Evolutionary conservation across 23 red algal genomes (phyloP).

Genomic region (Gracilaria domingensis): DNA sequence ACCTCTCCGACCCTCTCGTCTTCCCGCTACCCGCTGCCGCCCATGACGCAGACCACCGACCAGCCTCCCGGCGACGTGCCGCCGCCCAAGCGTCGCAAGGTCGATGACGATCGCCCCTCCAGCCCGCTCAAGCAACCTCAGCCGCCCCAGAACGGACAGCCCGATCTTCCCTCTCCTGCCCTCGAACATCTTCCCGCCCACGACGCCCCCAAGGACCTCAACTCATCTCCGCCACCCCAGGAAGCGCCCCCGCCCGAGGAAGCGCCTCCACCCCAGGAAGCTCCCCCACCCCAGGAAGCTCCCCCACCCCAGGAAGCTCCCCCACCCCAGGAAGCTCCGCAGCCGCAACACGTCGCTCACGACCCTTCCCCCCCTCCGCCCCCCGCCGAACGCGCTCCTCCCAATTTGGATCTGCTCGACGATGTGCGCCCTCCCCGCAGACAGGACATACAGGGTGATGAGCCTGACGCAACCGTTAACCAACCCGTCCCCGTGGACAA

Average conservation of each 20-base stretch:
- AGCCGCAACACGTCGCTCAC: not conserved
- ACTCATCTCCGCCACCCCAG: not conserved
- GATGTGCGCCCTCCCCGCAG: conserved; percentile 40
- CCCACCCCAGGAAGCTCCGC: not conserved
- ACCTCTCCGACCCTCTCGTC: conserved; percentile 3
- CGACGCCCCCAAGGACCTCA: too few species aligned
- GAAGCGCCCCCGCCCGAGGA: too few species aligned
- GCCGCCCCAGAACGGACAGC: conserved; percentile 12
- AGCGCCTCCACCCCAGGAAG: too few species aligned
- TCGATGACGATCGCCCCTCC: conserved; percentile 48
- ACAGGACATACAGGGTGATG: not conserved
- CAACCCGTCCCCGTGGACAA: not conserved
- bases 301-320: not conserved
- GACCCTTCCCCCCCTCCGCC: conserved; percentile 26
- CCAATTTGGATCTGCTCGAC: conserved; percentile 20
- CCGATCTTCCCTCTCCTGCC: not conserved
- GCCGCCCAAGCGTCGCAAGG: conserved; percentile 47
- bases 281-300: too few species aligned
- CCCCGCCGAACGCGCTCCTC: not conserved
- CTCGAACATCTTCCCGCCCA: not conserved
- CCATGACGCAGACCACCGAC: conserved; percentile 46
- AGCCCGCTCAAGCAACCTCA: conserved; percentile 5
- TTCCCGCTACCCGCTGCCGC: not conserved
- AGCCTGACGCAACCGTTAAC: not conserved
- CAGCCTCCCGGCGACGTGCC: conserved; percentile 35